These are phyloP conservation scores for Pythium biforme DNA, from an alignment of 352 stramenopile species.

Conservation along the genomic window DNA sequence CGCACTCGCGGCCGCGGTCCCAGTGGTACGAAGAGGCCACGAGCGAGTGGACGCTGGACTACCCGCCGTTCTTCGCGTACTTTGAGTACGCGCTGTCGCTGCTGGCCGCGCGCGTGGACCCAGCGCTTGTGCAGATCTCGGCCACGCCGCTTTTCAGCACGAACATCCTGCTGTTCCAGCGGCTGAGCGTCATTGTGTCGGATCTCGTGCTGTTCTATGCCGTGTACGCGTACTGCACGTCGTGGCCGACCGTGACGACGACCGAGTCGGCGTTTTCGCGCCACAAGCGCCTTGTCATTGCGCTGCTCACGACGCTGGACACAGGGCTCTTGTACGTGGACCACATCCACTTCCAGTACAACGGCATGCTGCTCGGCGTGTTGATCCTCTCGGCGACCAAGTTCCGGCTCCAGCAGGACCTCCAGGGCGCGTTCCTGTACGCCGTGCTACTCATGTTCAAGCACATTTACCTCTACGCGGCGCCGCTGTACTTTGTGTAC, in stretches of 20 bases:
- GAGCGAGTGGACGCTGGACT: conserved; percentile 98
- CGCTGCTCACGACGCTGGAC: conserved; percentile 91
- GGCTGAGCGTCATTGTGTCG: conserved; percentile 89
- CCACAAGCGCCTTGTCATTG: conserved; percentile 62
- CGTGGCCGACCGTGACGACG: conserved; percentile 78
- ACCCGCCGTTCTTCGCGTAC: conserved; percentile 97
- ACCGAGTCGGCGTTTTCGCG: conserved; percentile 60
- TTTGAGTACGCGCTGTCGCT: conserved; percentile 92
- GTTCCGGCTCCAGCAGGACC: conserved; percentile 72
- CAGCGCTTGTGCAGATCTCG: conserved; percentile 65
- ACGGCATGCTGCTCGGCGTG: conserved; percentile 95
- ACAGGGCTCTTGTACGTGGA: conserved; percentile 95
- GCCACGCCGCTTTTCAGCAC: conserved; percentile 53
- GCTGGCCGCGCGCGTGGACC: conserved; percentile 54
- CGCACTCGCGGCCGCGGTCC: conserved; percentile 75
- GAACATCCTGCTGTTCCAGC: conserved; percentile 88
- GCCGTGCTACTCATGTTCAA: conserved; percentile 95
- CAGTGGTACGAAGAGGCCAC: conserved; percentile 96
- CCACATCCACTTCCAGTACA: conserved; percentile 99
- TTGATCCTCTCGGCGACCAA: conserved; percentile 91
- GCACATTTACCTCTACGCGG: conserved; percentile 96
- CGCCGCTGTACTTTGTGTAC: conserved; percentile 96
- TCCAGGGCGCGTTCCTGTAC: conserved; percentile 91
- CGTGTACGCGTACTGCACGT: conserved; percentile 70
- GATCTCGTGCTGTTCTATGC: conserved; percentile 90